phyloP scores from a whole-genome alignment of 2,329 filamentous ascomycete species.

The Ophiostoma piceae region DNA sequence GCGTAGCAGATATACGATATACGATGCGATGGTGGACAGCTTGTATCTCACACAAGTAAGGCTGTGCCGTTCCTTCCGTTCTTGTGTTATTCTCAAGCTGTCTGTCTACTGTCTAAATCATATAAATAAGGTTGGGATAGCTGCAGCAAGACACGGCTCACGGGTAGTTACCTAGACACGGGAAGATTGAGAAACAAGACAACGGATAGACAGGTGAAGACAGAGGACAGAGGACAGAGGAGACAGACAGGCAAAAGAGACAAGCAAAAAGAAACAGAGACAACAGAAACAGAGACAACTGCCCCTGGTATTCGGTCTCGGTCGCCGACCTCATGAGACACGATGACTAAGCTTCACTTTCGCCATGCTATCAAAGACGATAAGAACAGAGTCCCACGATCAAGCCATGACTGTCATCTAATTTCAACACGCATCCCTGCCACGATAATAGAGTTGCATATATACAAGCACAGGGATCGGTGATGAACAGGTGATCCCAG shows the following conservation, averaged over 20 bases:
- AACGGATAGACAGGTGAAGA: background rate
- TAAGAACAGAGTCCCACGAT: background rate
- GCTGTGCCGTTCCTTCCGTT: conserved; percentile 11
- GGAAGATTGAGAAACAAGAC: background rate
- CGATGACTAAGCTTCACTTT: background rate
- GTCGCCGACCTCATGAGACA: background rate
- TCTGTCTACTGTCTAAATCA: background rate
- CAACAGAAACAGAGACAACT: background rate
- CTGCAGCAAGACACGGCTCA: conserved; percentile 1
- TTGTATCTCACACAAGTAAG: background rate
- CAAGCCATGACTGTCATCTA: conserved; percentile 7
- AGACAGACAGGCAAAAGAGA: background rate
- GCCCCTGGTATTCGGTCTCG: background rate
- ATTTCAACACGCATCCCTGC: background rate
- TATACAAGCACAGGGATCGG: background rate
- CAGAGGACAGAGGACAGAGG: background rate
- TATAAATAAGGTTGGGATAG: background rate
- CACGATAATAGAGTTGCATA: conserved; percentile 11
- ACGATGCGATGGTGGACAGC: background rate
- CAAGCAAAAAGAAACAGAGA: too few species aligned
- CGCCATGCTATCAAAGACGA: too few species aligned
- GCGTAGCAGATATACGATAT: background rate
- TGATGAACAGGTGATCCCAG: background rate
- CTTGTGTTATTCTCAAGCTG: too few species aligned
- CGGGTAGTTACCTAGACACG: background rate